These are phyloP conservation scores for Trichosporon ovoides DNA, from an alignment of 1,284 basidiomycete genomes.

Conservation along the genomic window DNA sequence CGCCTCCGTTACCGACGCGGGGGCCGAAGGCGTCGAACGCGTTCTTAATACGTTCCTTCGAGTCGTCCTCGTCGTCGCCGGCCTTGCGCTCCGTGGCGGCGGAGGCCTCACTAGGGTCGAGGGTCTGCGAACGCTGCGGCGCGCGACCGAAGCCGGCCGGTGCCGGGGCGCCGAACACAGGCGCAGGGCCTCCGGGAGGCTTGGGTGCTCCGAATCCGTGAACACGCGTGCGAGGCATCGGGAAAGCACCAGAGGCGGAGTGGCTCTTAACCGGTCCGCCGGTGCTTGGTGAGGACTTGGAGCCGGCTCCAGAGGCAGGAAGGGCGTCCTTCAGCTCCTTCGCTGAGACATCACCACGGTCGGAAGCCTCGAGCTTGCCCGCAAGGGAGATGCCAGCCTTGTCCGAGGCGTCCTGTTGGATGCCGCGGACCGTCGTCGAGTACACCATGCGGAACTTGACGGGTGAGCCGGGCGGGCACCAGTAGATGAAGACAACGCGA, in stretches of 20 bases:
- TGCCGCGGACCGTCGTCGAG: constrained; percentile 60
- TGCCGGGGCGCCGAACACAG: constrained; percentile 19
- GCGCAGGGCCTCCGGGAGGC: constrained; percentile 16
- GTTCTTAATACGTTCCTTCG: constrained; percentile 36
- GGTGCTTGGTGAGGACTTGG: constrained; percentile 11
- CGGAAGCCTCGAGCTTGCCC: constrained; percentile 67
- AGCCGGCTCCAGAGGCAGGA: constrained; percentile 10
- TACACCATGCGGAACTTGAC: constrained; percentile 82
- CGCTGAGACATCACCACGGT: constrained; percentile 62
- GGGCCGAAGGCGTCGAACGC: constrained; percentile 49
- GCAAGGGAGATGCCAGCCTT: constrained; percentile 50
- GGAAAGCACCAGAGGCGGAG: constrained; percentile 8
- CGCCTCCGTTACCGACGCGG: constrained; percentile 32
- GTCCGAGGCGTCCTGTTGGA: constrained; percentile 58
- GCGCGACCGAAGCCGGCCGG: constrained; percentile 13
- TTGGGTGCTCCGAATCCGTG: constrained; percentile 3
- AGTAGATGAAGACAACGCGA: constrained; percentile 72
- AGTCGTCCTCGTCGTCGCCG: constrained; percentile 34
- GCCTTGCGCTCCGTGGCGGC: constrained; percentile 13
- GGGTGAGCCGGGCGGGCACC: constrained; percentile 70
- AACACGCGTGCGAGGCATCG: constrained; percentile 4
- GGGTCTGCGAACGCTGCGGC: constrained; percentile 8
- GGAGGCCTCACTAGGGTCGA: constrained; percentile 21
- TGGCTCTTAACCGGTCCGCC: constrained; percentile 4
- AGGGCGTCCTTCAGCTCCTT: constrained; percentile 28